Conservation (phyloP, 2,329 filamentous ascomycete species). For the Sphaceloma murrayae region DNA sequence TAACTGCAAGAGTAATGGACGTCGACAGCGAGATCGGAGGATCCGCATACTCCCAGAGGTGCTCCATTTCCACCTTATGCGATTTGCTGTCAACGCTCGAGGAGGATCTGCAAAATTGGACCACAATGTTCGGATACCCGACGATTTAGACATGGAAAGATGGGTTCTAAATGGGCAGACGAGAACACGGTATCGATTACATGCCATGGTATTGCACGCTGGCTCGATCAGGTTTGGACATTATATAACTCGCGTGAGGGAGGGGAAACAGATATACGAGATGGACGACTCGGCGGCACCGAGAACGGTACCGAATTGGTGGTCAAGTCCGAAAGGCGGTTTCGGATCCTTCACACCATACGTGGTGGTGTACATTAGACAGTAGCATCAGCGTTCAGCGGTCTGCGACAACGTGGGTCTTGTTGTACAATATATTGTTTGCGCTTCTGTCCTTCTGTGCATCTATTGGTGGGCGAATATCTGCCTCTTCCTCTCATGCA, state of each 20-base stretch:
- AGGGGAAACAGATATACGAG: slow-evolving; percentile 16
- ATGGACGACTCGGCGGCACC: slow-evolving; percentile 18
- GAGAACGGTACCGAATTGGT: slow-evolving; percentile 9
- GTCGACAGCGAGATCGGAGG: slow-evolving; percentile 9
- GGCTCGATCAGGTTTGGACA: slow-evolving; percentile 20
- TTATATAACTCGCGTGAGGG: slow-evolving; percentile 24
- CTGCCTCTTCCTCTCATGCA: slow-evolving; percentile 41
- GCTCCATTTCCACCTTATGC: slow-evolving; percentile 19
- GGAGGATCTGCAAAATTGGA: slow-evolving; percentile 15
- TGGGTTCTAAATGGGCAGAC: slow-evolving; percentile 8
- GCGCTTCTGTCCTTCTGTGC: slow-evolving; percentile 6
- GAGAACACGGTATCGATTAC: slow-evolving; percentile 19
- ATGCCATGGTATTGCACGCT: slow-evolving; percentile 20
- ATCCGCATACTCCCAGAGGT: slow-evolving; percentile 20
- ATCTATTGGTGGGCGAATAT: slow-evolving; percentile 29
- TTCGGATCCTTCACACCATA: slow-evolving; percentile 18
- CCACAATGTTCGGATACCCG: slow-evolving; percentile 16
- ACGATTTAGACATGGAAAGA: slow-evolving; percentile 17
- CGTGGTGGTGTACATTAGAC: slow-evolving; percentile 19
- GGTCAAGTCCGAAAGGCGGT: slow-evolving; percentile 1
- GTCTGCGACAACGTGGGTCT: slow-evolving; percentile 6
- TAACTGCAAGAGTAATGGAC: slow-evolving; percentile 17
- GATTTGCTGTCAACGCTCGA: slow-evolving; percentile 15
- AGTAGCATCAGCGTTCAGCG: too few relatives aligned
- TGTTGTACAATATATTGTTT: slow-evolving; percentile 14